Percentiles rank a stretch among this genome's conserved stretches.
Conservation (phyloP, 164 flowering plant species). For the Taxillus chinensis region DNA sequence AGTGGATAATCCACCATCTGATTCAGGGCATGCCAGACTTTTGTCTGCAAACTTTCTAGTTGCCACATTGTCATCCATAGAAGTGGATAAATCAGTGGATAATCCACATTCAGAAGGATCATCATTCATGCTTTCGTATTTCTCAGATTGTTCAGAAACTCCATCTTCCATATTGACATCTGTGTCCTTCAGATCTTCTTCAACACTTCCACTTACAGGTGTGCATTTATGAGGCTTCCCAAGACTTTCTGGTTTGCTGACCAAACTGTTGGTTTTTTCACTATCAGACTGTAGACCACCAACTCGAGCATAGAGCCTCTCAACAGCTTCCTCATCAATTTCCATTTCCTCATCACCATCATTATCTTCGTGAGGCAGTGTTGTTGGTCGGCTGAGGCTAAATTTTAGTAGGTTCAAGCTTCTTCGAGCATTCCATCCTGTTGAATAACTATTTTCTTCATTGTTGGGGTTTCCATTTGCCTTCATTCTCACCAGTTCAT, state of each 20-base stretch:
- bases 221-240: slow-evolving; percentile 5
- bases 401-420: slow-evolving; percentile 73
- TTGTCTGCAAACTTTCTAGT: slow-evolving; percentile 9
- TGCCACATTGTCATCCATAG: slow-evolving; percentile 2
- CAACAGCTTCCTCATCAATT: slow-evolving; percentile 77
- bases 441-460: slow-evolving; percentile 44
- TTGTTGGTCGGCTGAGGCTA: slow-evolving; percentile 65
- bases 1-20: slow-evolving; percentile 13
- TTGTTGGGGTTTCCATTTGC: slow-evolving; percentile 37
- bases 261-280: slow-evolving; percentile 8
- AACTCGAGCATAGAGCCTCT: slow-evolving; percentile 32
- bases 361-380: slow-evolving; percentile 56
- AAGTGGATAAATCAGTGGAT: slow-evolving; percentile 1
- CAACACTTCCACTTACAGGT: slow-evolving; percentile 8
- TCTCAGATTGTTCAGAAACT: slow-evolving; percentile 22
- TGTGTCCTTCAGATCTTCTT: slow-evolving; percentile 28
- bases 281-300: slow-evolving; percentile 17
- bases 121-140: slow-evolving; percentile 12
- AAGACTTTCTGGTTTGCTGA: slow-evolving; percentile 3
- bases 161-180: slow-evolving; percentile 69
- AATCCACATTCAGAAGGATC: slow-evolving; percentile 7
- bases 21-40: slow-evolving; percentile 6
- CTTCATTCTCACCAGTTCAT: slow-evolving; percentile 78
- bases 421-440: slow-evolving; percentile 84
- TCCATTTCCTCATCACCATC: slow-evolving; percentile 98